These are phyloP conservation scores for Bipolaris cookei DNA, from an alignment of 2,329 filamentous ascomycete genomes.

Conservation along the genomic window DNA sequence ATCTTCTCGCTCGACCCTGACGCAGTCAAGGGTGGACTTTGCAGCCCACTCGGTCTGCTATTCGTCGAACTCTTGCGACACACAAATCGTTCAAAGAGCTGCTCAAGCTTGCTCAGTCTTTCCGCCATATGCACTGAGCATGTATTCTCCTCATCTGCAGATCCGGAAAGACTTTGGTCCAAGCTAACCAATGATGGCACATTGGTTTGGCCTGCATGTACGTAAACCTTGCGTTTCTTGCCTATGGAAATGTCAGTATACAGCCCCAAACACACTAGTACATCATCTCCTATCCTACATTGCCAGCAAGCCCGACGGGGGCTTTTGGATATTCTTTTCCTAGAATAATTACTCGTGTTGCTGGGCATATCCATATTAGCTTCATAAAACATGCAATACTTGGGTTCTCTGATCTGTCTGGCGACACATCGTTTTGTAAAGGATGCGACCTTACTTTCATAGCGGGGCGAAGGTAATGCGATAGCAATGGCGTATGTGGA, in stretches of 20 bases:
- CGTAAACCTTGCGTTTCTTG: conserved; percentile 39
- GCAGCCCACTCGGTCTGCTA: conserved; percentile 16
- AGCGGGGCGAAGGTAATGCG: conserved; percentile 36
- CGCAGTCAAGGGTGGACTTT: conserved; percentile 30
- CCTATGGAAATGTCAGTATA: conserved; percentile 33
- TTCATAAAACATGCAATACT: background rate
- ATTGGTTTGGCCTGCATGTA: conserved; percentile 20
- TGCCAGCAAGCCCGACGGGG: conserved; percentile 44
- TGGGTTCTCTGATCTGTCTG: conserved; percentile 10
- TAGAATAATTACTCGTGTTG: conserved; percentile 20
- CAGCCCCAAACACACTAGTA: background rate
- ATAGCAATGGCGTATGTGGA: conserved; percentile 36
- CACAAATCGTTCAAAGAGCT: conserved; percentile 46
- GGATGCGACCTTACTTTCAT: conserved; percentile 43
- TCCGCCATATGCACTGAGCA: conserved; percentile 44
- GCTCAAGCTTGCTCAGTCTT: conserved; percentile 43
- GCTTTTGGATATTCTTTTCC: conserved; percentile 38
- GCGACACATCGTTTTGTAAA: conserved; percentile 23
- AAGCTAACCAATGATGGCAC: conserved; percentile 20
- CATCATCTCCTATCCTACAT: conserved; percentile 34
- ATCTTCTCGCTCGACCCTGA: conserved; percentile 30
- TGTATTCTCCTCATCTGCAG: conserved; percentile 24
- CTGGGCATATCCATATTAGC: conserved; percentile 30
- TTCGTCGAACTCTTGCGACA: conserved; percentile 37
- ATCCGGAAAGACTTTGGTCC: conserved; percentile 22